Evolutionary conservation across 2,329 filamentous ascomycete species (phyloP), one percentile per base, ranked within the genome.

Genomic region (Geosmithia morbida): DNA sequence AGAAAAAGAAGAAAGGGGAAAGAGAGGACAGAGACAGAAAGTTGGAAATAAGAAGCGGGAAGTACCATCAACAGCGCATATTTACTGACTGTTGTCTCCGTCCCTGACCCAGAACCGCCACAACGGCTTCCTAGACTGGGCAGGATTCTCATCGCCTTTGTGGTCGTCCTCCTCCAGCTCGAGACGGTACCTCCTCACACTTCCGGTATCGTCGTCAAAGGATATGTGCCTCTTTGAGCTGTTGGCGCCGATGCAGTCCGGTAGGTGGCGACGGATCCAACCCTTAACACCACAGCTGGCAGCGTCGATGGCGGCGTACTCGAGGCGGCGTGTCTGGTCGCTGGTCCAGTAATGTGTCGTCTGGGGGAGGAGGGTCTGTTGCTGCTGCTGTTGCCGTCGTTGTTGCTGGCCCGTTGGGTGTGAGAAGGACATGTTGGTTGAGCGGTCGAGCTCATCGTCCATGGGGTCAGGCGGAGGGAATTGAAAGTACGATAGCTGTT

Each of bases 291-390:
- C 79, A 2, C 69, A 67, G 37, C 70, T 73, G 2, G 78, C 77
- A 0, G 77, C 77, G 45, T 83, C 79, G 41, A 83, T 83, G 48
- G 79, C 79, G 0, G 77, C 79, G 54, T 83, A 83, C 62, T 83
- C 79, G 3, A 81, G 66, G 11, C 77, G 68, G 3, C 79, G 69
- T 0, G 78, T 81, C 47, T 68, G 68, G 56, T 81, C 75, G 55
- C 75, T 81, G 1, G 77, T 82, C 79, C 79, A 83, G 61, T 82
- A 83, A 56, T 81, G 76, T 1, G 75, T 76, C 2, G 79, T 81
- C 53, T 72, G 70, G 3, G 75, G 77, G 2, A 67, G 65, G 2
- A 49, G 39, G 19, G 46, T 11, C 30, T 20, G 66, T 61, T 33
- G 65, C 63, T 2, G 60, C 49, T 1, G 56, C 52, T 41, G 49